Percentiles rank a stretch among this genome's conserved stretches.
phyloP scores from a whole-genome alignment of 129 eudicot genomes.

The Oenanthe sinensis region DNA sequence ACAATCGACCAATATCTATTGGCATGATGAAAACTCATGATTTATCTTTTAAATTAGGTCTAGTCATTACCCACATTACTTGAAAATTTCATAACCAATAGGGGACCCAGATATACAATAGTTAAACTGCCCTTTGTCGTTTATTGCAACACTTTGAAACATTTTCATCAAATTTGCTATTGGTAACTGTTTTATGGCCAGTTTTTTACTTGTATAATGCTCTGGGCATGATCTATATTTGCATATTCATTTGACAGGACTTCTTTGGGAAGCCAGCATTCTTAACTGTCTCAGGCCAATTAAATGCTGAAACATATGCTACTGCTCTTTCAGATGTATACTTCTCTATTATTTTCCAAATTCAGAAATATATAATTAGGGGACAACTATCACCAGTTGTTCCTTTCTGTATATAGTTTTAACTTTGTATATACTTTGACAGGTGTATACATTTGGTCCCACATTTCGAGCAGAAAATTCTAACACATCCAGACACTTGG shows the following conservation, averaged over 20 bases:
- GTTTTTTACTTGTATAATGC: not conserved
- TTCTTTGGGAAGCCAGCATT: conserved; percentile 95
- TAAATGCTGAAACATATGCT: conserved; percentile 97
- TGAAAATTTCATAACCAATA: too few species aligned
- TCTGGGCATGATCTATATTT: not conserved
- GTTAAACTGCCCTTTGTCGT: too few species aligned
- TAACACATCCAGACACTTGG: conserved; percentile 88
- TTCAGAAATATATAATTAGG: not conserved
- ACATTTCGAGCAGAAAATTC: conserved; percentile 99
- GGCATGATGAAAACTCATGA: too few species aligned
- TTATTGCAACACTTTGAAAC: not conserved
- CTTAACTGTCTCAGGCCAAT: conserved; percentile 97
- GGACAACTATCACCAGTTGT: not conserved
- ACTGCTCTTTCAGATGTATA: conserved; percentile 95
- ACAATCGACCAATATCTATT: not conserved
- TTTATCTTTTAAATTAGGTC: too few species aligned
- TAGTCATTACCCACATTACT: too few species aligned
- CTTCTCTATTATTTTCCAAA: not conserved
- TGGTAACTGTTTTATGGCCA: not conserved
- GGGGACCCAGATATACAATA: too few species aligned
- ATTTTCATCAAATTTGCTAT: not conserved
- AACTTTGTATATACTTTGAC: conserved; percentile 12
- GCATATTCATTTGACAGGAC: conserved; percentile 49
- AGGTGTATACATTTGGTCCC: conserved; percentile 98
- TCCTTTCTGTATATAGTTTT: not conserved